These are phyloP conservation scores for Prunus davidiana DNA, from an alignment of 306 rosid species.

Conservation along the genomic window DNA sequence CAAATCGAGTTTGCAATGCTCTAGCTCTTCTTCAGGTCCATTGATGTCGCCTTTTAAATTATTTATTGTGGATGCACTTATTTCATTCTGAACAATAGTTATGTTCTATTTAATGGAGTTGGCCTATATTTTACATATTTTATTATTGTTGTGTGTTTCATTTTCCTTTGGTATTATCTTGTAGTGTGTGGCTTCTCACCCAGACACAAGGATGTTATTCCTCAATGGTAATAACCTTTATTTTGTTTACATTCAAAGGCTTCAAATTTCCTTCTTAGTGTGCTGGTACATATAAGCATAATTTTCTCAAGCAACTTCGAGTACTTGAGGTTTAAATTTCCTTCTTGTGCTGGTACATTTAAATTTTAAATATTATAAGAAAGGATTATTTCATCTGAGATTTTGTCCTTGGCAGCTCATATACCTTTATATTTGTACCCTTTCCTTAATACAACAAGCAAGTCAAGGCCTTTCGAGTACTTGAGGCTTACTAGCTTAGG, in stretches of 20 bases:
- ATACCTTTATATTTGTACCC: constrained; percentile 80
- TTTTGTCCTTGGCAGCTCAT: constrained; percentile 63
- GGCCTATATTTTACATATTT: neutral
- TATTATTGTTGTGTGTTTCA: constrained; percentile 1
- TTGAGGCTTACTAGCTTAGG: constrained; percentile 88
- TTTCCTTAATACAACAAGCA: constrained; percentile 72
- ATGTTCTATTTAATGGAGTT: neutral
- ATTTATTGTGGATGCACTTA: neutral
- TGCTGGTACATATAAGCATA: neutral
- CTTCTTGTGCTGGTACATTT: too few relatives aligned
- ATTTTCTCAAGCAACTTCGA: neutral
- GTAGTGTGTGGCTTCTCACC: constrained; percentile 89
- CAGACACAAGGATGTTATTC: constrained; percentile 73
- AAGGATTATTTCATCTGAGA: neutral
- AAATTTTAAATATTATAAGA: neutral
- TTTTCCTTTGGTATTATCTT: constrained; percentile 16
- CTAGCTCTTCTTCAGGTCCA: constrained; percentile 89
- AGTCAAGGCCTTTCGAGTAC: constrained; percentile 72
- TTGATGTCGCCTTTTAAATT: neutral
- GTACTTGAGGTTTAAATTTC: neutral
- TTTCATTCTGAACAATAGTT: neutral
- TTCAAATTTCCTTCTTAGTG: constrained; percentile 4
- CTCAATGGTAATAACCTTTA: constrained; percentile 60
- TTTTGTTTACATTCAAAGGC: constrained; percentile 21
- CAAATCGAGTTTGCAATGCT: constrained; percentile 87